Conservation (phyloP, 2,329 filamentous ascomycete species). For the Hypoxylon sp. region DNA sequence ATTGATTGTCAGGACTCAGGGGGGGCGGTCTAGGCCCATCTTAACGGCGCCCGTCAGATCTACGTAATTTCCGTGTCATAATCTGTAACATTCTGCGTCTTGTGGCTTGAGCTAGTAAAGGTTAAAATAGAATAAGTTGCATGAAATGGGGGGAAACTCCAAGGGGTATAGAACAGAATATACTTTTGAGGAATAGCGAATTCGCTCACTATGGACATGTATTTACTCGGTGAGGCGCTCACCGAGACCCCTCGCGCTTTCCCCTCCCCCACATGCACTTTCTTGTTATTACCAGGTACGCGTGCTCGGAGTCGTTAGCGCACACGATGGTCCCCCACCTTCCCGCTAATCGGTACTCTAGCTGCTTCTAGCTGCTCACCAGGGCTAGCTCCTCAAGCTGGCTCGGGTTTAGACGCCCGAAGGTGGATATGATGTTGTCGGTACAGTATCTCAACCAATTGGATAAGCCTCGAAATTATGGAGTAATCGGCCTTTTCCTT, state of each 20-base stretch:
- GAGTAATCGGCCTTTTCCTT: slow-evolving; percentile 20
- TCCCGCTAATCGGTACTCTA: slow-evolving; percentile 15
- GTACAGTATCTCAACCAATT: slow-evolving; percentile 19
- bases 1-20: slow-evolving; percentile 21
- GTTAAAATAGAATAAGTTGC: slow-evolving; percentile 10
- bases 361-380: no score
- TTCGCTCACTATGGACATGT: no score
- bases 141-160: slow-evolving; percentile 7
- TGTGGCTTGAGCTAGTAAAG: not conserved
- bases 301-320: slow-evolving; percentile 36
- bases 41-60: slow-evolving; percentile 28
- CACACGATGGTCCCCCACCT: slow-evolving; percentile 18
- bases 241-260: slow-evolving; percentile 15
- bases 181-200: slow-evolving; percentile 15
- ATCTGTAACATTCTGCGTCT: not conserved
- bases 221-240: slow-evolving; percentile 25
- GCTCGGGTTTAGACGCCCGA: not conserved
- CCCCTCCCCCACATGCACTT: slow-evolving; percentile 25
- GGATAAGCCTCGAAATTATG: slow-evolving; percentile 21
- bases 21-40: slow-evolving; percentile 34
- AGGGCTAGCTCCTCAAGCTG: no score
- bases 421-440: slow-evolving; percentile 12
- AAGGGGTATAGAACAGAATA: slow-evolving; percentile 18
- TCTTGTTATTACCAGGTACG: slow-evolving; percentile 33
- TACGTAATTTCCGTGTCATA: slow-evolving; percentile 30